Conservation (phyloP, 345 rosid species). For the Ceriops decandra region DNA sequence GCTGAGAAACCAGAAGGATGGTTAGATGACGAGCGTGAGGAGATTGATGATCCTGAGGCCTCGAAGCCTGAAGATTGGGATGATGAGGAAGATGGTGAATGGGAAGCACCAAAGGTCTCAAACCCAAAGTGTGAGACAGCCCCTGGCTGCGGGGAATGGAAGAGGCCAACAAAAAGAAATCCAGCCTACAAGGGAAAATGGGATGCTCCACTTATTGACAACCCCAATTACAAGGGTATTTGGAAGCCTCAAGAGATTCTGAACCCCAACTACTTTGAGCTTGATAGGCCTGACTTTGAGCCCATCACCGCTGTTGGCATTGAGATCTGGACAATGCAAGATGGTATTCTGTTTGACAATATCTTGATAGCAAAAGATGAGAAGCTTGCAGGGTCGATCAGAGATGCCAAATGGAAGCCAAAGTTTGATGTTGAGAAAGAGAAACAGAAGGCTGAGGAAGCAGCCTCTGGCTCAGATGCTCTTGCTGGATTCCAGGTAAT, state of each 20-base stretch:
- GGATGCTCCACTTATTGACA: constrained; percentile 69
- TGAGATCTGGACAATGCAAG: constrained; percentile 96
- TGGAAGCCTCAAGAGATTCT: constrained; percentile 85
- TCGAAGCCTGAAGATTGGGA: constrained; percentile 92
- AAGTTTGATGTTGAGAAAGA: constrained; percentile 70
- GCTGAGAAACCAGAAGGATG: constrained; percentile 92
- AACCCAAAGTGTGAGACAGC: constrained; percentile 70
- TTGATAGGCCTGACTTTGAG: constrained; percentile 64
- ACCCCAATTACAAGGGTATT: constrained; percentile 80
- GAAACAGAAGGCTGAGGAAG: constrained; percentile 75
- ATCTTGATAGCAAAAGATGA: constrained; percentile 64
- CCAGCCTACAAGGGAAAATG: constrained; percentile 92
- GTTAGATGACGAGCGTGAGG: constrained; percentile 89
- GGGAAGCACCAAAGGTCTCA: constrained; percentile 83
- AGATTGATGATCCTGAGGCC: constrained; percentile 82
- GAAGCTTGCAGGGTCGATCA: constrained; percentile 51
- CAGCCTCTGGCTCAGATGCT: constrained; percentile 44
- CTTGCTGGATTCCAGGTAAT: constrained; percentile 46
- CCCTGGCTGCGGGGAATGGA: constrained; percentile 94
- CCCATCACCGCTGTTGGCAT: constrained; percentile 81
- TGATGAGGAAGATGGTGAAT: constrained; percentile 91
- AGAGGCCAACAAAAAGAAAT: constrained; percentile 72
- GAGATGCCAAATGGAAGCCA: constrained; percentile 58
- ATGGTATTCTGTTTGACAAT: constrained; percentile 77
- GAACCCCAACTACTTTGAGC: constrained; percentile 72